These are phyloP conservation scores for Penicillium taxi DNA, from an alignment of 495 filamentous ascomycete genomes.

Conservation along the genomic window DNA sequence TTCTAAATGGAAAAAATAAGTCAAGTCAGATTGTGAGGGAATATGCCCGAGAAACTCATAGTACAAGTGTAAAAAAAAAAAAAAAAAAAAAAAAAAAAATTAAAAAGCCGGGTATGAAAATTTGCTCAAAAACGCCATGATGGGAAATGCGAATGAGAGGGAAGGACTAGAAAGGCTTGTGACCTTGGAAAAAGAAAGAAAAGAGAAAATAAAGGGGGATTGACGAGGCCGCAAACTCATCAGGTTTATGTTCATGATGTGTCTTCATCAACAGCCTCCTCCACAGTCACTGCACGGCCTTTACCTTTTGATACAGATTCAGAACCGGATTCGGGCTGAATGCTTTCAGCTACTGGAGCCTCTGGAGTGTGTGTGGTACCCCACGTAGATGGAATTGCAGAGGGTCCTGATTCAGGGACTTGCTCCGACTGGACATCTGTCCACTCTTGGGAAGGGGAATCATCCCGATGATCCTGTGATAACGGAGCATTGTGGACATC, in stretches of 20 bases:
- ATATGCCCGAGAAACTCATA: no score
- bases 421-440: constrained; percentile 26
- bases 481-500: no score
- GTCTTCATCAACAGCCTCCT: constrained; percentile 40
- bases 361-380: constrained; percentile 5
- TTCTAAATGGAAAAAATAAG: no score
- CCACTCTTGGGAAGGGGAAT: constrained; percentile 32
- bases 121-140: constrained; percentile 27
- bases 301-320: constrained; percentile 33
- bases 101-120: constrained; percentile 27
- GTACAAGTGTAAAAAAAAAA: background rate
- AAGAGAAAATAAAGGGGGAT: constrained; percentile 7
- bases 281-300: constrained; percentile 39
- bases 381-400: constrained; percentile 12
- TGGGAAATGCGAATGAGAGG: constrained; percentile 3
- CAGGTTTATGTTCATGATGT: constrained; percentile 10
- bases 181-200: constrained; percentile 4
- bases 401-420: constrained; percentile 9
- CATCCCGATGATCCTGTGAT: constrained; percentile 12
- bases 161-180: constrained; percentile 5
- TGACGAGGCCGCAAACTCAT: background rate
- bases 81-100: background rate
- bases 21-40: no score
- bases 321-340: background rate
- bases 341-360: constrained; percentile 1